Percentiles rank a stretch among this genome's conserved stretches.
Evolutionary conservation across 1,284 basidiomycete genomes (phyloP).

Genomic region (Stereum hirsutum): DNA sequence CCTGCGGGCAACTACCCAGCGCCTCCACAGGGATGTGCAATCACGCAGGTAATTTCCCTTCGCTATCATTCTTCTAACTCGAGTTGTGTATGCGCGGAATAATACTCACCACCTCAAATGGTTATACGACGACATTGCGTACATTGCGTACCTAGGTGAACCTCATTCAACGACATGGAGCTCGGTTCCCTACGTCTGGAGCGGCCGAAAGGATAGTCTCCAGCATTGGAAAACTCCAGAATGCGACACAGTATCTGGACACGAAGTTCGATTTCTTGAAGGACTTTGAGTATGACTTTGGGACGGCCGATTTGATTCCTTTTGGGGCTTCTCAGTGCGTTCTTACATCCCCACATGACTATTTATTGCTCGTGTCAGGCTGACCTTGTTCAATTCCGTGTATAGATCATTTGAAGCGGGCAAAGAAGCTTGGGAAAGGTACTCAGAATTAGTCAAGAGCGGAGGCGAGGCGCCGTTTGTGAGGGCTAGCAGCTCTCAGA

Average conservation of each 20-base stretch:
- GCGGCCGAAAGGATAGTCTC: constrained; percentile 35
- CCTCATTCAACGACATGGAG: constrained; percentile 76
- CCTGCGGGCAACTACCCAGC: constrained; percentile 3
- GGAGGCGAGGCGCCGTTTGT: constrained; percentile 49
- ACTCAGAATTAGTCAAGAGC: constrained; percentile 35
- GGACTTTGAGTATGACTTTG: constrained; percentile 55
- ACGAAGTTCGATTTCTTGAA: constrained; percentile 50
- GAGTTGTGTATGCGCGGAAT: too few relatives aligned
- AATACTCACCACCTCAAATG: too few relatives aligned
- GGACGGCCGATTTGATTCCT: constrained; percentile 49
- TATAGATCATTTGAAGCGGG: constrained; percentile 44
- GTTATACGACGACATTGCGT: background rate
- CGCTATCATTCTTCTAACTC: background rate
- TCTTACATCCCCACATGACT: background rate
- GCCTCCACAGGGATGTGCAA: constrained; percentile 7
- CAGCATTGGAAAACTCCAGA: constrained; percentile 43
- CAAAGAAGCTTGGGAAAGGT: constrained; percentile 37
- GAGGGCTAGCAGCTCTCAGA: constrained; percentile 46
- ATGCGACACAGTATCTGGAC: constrained; percentile 34
- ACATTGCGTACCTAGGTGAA: background rate
- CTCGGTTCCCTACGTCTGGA: constrained; percentile 63
- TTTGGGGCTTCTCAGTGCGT: constrained; percentile 68
- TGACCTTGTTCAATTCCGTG: background rate
- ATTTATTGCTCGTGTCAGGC: background rate
- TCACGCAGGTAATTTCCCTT: constrained; percentile 7